Evolutionary conservation across 176 grass and related monocot genomes (phyloP).

Genomic region (Ensete glaucum): DNA sequence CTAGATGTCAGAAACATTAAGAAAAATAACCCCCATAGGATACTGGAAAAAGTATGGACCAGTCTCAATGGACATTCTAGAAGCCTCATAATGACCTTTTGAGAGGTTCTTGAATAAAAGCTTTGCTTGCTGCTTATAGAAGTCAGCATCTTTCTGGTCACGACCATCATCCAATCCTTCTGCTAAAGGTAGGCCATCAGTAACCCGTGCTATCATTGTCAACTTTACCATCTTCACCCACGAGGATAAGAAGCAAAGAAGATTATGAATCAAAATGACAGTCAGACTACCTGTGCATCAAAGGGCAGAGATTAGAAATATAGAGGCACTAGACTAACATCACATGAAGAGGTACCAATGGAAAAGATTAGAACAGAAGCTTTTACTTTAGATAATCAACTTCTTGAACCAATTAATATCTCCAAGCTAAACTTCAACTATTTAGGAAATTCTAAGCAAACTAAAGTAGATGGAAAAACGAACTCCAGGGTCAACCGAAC

Average conservation of each 20-base stretch:
- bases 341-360: background rate
- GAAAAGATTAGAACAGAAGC: background rate
- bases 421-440: background rate
- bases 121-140: slow-evolving; percentile 98
- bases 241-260: background rate
- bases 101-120: slow-evolving; percentile 97
- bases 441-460: background rate
- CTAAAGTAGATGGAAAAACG: background rate
- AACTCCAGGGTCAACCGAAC: background rate
- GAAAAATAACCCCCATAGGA: slow-evolving; percentile 26
- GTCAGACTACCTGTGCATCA: background rate
- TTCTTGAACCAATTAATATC: background rate
- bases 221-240: slow-evolving; percentile 85
- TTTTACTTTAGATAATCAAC: background rate
- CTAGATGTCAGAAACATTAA: no score
- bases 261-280: background rate
- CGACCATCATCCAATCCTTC: slow-evolving; percentile 88
- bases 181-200: slow-evolving; percentile 88
- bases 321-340: background rate
- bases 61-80: slow-evolving; percentile 96
- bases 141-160: slow-evolving; percentile 74
- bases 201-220: slow-evolving; percentile 95
- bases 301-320: background rate
- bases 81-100: slow-evolving; percentile 80
- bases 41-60: slow-evolving; percentile 92